Base-by-base conservation (phyloP, 164 flowering plant genomes). In the Cinnamomum chago region DNA sequence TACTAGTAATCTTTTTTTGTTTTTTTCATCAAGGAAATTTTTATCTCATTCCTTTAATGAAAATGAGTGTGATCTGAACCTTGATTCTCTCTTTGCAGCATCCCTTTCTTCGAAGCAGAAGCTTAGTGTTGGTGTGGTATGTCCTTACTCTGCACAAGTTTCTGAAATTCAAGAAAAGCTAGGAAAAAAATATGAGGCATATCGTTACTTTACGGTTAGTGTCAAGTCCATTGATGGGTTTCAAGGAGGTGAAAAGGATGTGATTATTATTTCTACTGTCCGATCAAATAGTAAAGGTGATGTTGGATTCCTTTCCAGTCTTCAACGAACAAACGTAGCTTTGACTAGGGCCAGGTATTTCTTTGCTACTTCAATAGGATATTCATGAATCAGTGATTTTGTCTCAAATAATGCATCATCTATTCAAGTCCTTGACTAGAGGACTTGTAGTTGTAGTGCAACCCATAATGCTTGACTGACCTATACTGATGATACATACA, bases 291-390 rank as follows among this genome's bases (percentile, higher is more conserved):
- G 25, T 0, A 51, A 73, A 66, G 90, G 90, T 28, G 67, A 80
- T 3, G 68, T 87, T 73, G 94, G 90, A 15, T 88, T 90, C 71
- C 64, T 87, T 3, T 77, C 82, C 28, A 83, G 76, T 82, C 72
- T 33, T 58, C 84, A 82, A 58, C 82, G 90, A 76, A 79, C 90
- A 40, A 90, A 88, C 74, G 92, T 88, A 24, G 88, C 92, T 55
- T 75, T 90, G 70, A 90, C 92, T 62, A 81, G 94, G 77, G 93
- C 95, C 2, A 87, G 90, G 92, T 90, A 83, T 22, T 73, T 22
- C 40, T n/a, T 75, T 64, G 23, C 70, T 65, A 25, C 40, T 70
- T 62, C 9, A 10, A 33, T 62, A 65, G 17, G 18, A 70, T 24
- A 27, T 14, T 3, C 28, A 35, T 35, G 47, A 35, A 35, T 35